Evolutionary conservation across 2,329 filamentous ascomycete species (phyloP), one percentile per base, ranked within the genome.

Genomic region (Talaromyces sp.): DNA sequence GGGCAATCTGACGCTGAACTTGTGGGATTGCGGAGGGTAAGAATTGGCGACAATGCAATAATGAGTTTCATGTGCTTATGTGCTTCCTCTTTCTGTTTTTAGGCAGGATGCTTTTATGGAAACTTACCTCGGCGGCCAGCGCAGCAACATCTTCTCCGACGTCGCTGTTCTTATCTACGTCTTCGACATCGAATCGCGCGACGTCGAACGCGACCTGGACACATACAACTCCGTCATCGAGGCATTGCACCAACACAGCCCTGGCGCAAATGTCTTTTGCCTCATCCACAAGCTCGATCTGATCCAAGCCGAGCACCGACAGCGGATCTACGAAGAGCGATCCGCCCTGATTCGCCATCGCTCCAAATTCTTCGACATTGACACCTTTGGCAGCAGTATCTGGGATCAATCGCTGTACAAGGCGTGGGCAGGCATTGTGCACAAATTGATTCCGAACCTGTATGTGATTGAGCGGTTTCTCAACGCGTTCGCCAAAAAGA

Each of bases 271-370:
- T 73, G 88, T 99, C 69, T 99, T 97, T 78, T 90, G 94, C 63
- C 85, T 99, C 51, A 90, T 99, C 66, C 94, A 99, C 86, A 99
- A 99, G 78, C 97, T 99, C 90, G 94, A 99, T 74, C 85, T 99
- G 27, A 91, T 97, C 54, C 89, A 92, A 66, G 85, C 87, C 43
- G 85, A 89, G 60, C 85, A 89, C 66, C 89, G 92, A 62, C 88
- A 92, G 71, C 80, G 85, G 61, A 86, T 96, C 64, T 97, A 96
- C 75, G 88, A 93, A 63, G 90, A 96, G 69, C 88, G 91, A 62
- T 88, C 92, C 26, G 81, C 85, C 31, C 80, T 92, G 59, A 90
- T 97, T 64, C 85, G 88, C 61, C 84, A 86, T 64, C 90, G 91
- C 70, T 92, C 90, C 59, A 83, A 85, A 60, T 76, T 81, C 19